These are phyloP conservation scores for Allantophomopsis cytisporea DNA, from an alignment of 2,329 filamentous ascomycete species.

Conservation along the genomic window DNA sequence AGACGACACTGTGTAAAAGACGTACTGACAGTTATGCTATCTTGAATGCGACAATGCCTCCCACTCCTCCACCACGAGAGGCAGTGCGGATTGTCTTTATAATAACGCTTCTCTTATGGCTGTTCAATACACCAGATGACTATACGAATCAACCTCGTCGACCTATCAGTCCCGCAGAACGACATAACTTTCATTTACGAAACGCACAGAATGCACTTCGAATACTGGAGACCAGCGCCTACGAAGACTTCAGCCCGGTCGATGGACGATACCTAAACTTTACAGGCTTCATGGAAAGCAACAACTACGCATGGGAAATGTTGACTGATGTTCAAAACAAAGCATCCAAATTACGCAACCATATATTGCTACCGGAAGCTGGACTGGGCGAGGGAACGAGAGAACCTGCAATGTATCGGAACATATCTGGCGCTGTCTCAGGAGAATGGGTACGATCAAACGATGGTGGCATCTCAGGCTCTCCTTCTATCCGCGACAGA, in stretches of 20 bases:
- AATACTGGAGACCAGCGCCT: not conserved
- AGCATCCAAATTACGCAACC: conserved; percentile 22
- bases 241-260: no score
- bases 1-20: not conserved
- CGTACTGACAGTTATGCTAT: no score
- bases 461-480: not conserved
- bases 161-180: not conserved
- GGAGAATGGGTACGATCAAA: conserved; percentile 16
- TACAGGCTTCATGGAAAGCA: conserved; percentile 61
- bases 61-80: not conserved
- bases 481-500: not conserved
- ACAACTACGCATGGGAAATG: conserved; percentile 69
- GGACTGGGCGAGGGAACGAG: not conserved
- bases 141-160: not conserved
- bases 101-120: not conserved
- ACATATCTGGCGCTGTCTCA: conserved; percentile 18
- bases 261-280: conserved; percentile 40
- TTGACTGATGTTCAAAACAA: conserved; percentile 51
- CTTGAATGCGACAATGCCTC: not conserved
- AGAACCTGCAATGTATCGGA: conserved; percentile 12
- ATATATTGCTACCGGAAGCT: not conserved
- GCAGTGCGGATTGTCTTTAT: not conserved
- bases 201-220: not conserved
- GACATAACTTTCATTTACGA: not conserved
- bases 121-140: not conserved